A percentile compares a stretch with the other conserved stretches of the same genome.
phyloP scores from a whole-genome alignment of 1,284 basidiomycete species.

The Singerocomus inundabilis region DNA sequence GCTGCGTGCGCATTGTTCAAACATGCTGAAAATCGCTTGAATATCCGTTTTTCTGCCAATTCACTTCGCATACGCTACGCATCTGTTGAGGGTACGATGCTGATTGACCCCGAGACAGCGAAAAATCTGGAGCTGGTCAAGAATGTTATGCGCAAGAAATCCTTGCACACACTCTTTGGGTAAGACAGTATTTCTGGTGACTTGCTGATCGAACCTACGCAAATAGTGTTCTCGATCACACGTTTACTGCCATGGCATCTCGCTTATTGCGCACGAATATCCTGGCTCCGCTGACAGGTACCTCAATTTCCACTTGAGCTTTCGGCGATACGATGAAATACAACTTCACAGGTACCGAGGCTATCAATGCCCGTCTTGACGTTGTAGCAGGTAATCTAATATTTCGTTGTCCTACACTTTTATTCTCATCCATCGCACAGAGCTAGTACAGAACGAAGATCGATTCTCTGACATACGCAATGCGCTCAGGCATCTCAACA shows the following conservation, averaged over 20 bases:
- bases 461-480: slow-evolving; percentile 67
- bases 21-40: slow-evolving; percentile 65
- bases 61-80: slow-evolving; percentile 81
- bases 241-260: slow-evolving; percentile 85
- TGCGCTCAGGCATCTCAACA: slow-evolving; percentile 68
- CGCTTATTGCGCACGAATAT: slow-evolving; percentile 79
- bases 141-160: slow-evolving; percentile 67
- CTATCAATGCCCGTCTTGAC: slow-evolving; percentile 80
- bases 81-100: slow-evolving; percentile 84
- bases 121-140: slow-evolving; percentile 84
- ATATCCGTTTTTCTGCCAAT: slow-evolving; percentile 64
- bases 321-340: background rate
- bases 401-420: background rate
- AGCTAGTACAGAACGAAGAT: slow-evolving; percentile 75
- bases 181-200: slow-evolving; percentile 34
- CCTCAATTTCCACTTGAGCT: slow-evolving; percentile 4
- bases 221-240: slow-evolving; percentile 68
- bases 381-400: slow-evolving; percentile 69
- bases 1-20: slow-evolving; percentile 86
- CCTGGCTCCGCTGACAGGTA: slow-evolving; percentile 80
- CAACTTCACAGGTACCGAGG: slow-evolving; percentile 32
- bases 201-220: background rate
- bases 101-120: slow-evolving; percentile 87
- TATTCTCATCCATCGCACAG: slow-evolving; percentile 40
- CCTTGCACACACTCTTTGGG: slow-evolving; percentile 72